phyloP scores from a whole-genome alignment of 2,329 filamentous ascomycete species.

The Hymenotorrendiella dingleyae region DNA sequence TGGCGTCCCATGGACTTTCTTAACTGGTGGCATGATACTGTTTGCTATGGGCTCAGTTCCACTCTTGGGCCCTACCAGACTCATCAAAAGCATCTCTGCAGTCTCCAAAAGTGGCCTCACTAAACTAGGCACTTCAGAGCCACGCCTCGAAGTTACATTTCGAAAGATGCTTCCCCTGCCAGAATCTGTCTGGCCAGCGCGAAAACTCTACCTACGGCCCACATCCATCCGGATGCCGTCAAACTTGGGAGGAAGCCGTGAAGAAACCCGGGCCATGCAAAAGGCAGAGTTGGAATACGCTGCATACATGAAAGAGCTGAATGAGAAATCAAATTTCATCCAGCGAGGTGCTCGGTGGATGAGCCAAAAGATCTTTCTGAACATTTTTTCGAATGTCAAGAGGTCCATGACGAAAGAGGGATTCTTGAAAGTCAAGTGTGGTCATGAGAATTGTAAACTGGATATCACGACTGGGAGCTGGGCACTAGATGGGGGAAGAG shows the following conservation, averaged over 20 bases:
- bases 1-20: slow-evolving; percentile 54
- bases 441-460: slow-evolving; percentile 48
- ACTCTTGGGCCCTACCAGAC: slow-evolving; percentile 48
- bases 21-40: slow-evolving; percentile 53
- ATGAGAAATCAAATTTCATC: slow-evolving; percentile 49
- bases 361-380: slow-evolving; percentile 36
- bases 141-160: slow-evolving; percentile 47
- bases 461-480: slow-evolving; percentile 52
- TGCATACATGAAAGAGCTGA: slow-evolving; percentile 21
- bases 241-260: too few relatives aligned
- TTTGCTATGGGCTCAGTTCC: slow-evolving; percentile 55
- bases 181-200: slow-evolving; percentile 23
- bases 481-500: slow-evolving; percentile 52
- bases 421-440: slow-evolving; percentile 45
- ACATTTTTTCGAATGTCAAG: slow-evolving; percentile 40
- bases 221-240: too few relatives aligned
- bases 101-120: slow-evolving; percentile 15
- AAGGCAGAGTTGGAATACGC: too few relatives aligned
- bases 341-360: slow-evolving; percentile 53
- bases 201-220: slow-evolving; percentile 20
- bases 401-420: slow-evolving; percentile 52
- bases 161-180: slow-evolving; percentile 28
- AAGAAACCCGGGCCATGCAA: too few relatives aligned
- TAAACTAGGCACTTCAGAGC: slow-evolving; percentile 30
- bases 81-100: slow-evolving; percentile 42